Percentiles rank a stretch among this genome's conserved stretches.
Conservation (phyloP, 129 eudicot species). For the carrot (Daucus carota) region DNA sequence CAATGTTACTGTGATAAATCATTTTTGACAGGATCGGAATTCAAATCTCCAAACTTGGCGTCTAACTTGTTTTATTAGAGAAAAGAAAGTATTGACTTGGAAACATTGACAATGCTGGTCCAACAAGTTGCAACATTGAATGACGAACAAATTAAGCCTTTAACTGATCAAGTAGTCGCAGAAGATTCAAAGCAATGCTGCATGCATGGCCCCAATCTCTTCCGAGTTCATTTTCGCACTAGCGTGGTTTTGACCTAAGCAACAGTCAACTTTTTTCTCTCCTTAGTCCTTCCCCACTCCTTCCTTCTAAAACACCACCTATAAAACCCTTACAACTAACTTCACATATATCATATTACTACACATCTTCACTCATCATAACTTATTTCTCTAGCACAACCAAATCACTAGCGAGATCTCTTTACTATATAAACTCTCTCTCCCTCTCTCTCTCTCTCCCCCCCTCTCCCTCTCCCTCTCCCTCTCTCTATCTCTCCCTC, state of each 20-base stretch:
- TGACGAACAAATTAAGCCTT: not conserved
- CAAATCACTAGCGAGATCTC: too few relatives aligned
- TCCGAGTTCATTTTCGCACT: not conserved
- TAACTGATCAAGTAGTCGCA: not conserved
- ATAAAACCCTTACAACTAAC: not conserved
- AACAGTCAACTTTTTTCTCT: conserved; percentile 2
- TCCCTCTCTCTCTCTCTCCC: too few relatives aligned
- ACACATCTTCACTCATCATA: not conserved
- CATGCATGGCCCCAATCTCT: not conserved
- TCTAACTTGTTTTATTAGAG: not conserved
- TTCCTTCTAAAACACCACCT: not conserved
- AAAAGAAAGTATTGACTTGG: not conserved
- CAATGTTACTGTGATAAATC: too few relatives aligned
- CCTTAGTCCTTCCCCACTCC: not conserved
- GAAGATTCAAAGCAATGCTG: not conserved
- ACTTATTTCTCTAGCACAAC: not conserved
- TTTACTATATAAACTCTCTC: too few relatives aligned
- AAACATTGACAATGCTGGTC: not conserved
- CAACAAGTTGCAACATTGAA: not conserved
- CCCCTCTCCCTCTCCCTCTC: too few relatives aligned
- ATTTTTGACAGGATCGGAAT: too few relatives aligned
- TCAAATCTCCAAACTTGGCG: not conserved
- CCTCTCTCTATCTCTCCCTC: too few relatives aligned
- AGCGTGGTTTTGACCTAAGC: conserved; percentile 1
- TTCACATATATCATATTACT: not conserved